phyloP scores from a whole-genome alignment of 179 eudicot species.

The Amaranthus tricolor region DNA sequence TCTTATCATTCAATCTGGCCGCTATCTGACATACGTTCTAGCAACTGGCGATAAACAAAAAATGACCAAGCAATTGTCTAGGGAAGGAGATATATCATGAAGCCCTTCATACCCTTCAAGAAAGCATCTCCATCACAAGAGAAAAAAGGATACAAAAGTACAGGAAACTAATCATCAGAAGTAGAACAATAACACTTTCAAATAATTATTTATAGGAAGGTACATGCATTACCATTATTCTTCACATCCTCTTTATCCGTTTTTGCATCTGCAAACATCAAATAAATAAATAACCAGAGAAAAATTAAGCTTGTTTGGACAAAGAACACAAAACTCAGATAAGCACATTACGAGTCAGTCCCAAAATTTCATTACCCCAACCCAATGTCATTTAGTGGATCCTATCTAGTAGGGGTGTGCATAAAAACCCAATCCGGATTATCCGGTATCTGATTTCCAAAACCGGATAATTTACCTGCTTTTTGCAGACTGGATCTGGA shows the following conservation, averaged over 20 bases:
- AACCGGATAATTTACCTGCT: too few relatives aligned
- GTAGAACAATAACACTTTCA: neutral
- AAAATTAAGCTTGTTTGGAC: neutral
- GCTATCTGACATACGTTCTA: too few relatives aligned
- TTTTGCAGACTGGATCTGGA: too few relatives aligned
- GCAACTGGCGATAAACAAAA: too few relatives aligned
- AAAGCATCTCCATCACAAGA: neutral
- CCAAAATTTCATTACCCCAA: neutral
- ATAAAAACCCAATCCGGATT: too few relatives aligned
- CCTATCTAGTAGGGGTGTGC: too few relatives aligned
- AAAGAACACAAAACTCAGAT: neutral
- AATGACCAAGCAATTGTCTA: neutral
- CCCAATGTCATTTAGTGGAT: too few relatives aligned
- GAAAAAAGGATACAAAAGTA: neutral
- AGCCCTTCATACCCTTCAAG: neutral
- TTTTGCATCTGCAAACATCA: constrained; percentile 57
- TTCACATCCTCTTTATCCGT: constrained; percentile 77
- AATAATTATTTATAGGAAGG: neutral
- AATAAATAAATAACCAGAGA: neutral
- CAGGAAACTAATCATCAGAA: neutral
- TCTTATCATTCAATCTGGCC: too few relatives aligned
- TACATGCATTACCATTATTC: constrained; percentile 49
- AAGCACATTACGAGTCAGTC: neutral
- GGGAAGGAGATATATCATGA: neutral
- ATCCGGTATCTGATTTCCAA: too few relatives aligned